These are phyloP conservation scores for Calophaca sinica DNA, from an alignment of 306 rosid genomes.

Conservation along the genomic window DNA sequence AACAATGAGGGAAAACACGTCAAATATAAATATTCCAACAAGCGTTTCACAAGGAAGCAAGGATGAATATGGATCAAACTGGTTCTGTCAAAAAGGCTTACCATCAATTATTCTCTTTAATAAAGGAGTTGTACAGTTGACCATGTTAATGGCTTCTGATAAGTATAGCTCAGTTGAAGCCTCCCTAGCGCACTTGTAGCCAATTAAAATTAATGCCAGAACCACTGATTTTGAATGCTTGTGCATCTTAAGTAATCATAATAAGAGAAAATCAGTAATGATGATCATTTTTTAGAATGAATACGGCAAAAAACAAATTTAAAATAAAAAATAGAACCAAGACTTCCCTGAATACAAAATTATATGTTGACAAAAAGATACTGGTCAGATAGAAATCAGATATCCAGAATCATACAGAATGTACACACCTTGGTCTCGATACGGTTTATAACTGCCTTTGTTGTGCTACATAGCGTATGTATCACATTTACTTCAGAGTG, in stretches of 20 bases:
- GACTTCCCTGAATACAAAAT: conserved; percentile 27
- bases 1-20: conserved; percentile 29
- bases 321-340: conserved; percentile 34
- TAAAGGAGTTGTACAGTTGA: conserved; percentile 60
- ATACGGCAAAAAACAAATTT: background rate
- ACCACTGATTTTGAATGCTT: conserved; percentile 69
- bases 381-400: conserved; percentile 20
- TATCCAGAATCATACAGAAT: conserved; percentile 39
- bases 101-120: conserved; percentile 67
- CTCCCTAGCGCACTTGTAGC: conserved; percentile 71
- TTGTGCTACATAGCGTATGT: conserved; percentile 61
- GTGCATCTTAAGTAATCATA: conserved; percentile 56
- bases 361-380: conserved; percentile 20
- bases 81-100: conserved; percentile 50
- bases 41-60: conserved; percentile 4
- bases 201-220: conserved; percentile 71
- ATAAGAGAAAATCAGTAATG: conserved; percentile 42
- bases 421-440: conserved; percentile 72
- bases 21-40: conserved; percentile 19
- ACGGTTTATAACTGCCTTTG: conserved; percentile 68
- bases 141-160: conserved; percentile 69
- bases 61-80: conserved; percentile 31
- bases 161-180: conserved; percentile 72
- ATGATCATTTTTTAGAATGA: conserved; percentile 34
- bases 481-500: conserved; percentile 63